Base-by-base conservation (phyloP, 148 eudicot species). In the Pharnaceum exiguum region DNA sequence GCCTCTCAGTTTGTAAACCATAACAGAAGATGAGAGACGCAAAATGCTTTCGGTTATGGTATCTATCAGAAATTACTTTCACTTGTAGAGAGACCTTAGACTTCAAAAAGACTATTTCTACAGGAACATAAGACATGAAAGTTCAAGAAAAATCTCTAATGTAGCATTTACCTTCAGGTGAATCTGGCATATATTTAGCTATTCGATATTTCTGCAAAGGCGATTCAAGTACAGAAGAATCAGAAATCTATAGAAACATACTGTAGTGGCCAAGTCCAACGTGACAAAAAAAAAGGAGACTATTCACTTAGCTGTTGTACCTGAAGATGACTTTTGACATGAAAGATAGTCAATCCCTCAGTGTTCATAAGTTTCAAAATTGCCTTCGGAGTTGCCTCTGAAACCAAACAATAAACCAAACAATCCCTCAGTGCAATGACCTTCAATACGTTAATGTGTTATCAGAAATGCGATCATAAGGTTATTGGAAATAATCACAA, bases 321-420 rank as follows among this genome's bases (percentile, higher is more conserved):
- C 97, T 90, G 97, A 57, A 90, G 58, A 74, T 90, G 97, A 61
- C 97, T 90, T 71, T 87, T 90, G 40, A 90, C 87, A 72, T 90
- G 95, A 59, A 78, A 90, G 57, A 86, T 87, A 31, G 89, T 90
- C 69, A 90, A 75, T 58, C 82, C 95, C 44, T 90, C 82, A 3
- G 85, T 53, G 44, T 82, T 84, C 97, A 90, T 90, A 56, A 87
- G 75, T 72, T 79, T 90, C 77, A 87, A 68, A 63, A 90, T 84
- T 35, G 86, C 85, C 82, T 90, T 90, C 28, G 97, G 97, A 10
- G 97, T 87, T 59, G 97, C 97, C 80, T 87, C 97, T 90, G 56
- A 37, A 47, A 49, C 21, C 46, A 31, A 23, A 59, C 60, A 52
- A 61, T 13, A 30, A 43, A 33, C 19, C 36, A 17, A 35, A 45